phyloP scores from a whole-genome alignment of 2,329 filamentous ascomycete species.

The Teratosphaeria viscida region DNA sequence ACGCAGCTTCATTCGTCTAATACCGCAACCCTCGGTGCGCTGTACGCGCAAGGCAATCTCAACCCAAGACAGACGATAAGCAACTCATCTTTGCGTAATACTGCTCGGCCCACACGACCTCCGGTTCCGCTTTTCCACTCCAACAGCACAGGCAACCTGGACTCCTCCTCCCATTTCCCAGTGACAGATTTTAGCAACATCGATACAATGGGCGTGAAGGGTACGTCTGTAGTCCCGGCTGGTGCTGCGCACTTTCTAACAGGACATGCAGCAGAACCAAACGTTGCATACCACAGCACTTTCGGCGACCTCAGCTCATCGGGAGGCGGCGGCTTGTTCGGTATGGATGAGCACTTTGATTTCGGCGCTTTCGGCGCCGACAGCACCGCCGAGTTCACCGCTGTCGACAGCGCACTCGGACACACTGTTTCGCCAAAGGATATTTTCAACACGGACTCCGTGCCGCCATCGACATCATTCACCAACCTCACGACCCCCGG shows the following conservation, averaged over 20 bases:
- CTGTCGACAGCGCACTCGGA: constrained; percentile 25
- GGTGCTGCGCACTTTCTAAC: constrained; percentile 18
- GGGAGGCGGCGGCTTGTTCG: constrained; percentile 17
- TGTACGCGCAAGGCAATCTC: constrained; percentile 55
- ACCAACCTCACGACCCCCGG: constrained; percentile 75
- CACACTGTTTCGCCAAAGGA: constrained; percentile 76
- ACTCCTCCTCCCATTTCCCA: constrained; percentile 23
- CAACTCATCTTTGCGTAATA: constrained; percentile 11
- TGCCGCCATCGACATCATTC: constrained; percentile 70
- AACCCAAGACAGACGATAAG: constrained; percentile 15
- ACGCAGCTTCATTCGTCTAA: constrained; percentile 50
- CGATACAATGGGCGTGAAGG: constrained; percentile 46
- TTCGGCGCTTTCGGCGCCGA: constrained; percentile 13
- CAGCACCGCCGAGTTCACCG: constrained; percentile 19
- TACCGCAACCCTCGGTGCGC: constrained; percentile 34
- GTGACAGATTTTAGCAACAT: constrained; percentile 12
- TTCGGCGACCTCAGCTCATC: constrained; percentile 32
- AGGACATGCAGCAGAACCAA: constrained; percentile 31
- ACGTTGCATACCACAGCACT: constrained; percentile 37
- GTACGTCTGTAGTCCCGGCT: constrained; percentile 31
- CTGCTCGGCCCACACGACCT: constrained; percentile 35
- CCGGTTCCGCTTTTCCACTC: constrained; percentile 61
- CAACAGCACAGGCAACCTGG: constrained; percentile 27
- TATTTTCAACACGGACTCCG: constrained; percentile 61
- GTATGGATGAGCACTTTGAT: constrained; percentile 14